phyloP scores from a whole-genome alignment of 495 filamentous ascomycete genomes.

The Penicillium malachiteum region DNA sequence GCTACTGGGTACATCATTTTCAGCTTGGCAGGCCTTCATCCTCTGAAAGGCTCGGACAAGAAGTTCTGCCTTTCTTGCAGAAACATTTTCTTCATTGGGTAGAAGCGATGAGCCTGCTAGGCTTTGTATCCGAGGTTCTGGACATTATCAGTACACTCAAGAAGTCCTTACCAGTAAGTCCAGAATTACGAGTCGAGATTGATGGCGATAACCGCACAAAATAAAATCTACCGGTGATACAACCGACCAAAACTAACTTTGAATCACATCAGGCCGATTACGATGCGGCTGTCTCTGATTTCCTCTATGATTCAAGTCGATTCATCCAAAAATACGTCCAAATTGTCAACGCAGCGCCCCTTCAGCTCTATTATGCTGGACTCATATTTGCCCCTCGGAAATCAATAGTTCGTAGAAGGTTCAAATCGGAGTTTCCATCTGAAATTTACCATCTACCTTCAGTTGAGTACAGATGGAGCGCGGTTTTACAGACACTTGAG shows the following conservation, averaged over 20 bases:
- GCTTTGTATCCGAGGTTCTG: slow-evolving; percentile 1
- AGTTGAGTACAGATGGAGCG: slow-evolving; percentile 8
- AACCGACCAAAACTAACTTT: too few relatives aligned
- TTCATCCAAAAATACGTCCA: slow-evolving; percentile 32
- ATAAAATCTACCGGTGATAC: too few relatives aligned
- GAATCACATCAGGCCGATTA: too few relatives aligned
- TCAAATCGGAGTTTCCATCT: slow-evolving; percentile 11
- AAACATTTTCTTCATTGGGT: slow-evolving; percentile 15
- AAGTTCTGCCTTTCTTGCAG: slow-evolving; percentile 1
- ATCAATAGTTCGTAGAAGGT: slow-evolving; percentile 22
- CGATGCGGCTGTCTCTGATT: slow-evolving; percentile 8
- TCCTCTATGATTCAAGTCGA: slow-evolving; percentile 30
- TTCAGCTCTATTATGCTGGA: slow-evolving; percentile 25
- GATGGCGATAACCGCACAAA: too few relatives aligned
- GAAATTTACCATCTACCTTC: slow-evolving; percentile 10
- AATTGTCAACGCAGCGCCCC: slow-evolving; percentile 29
- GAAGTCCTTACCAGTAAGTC: too few relatives aligned
- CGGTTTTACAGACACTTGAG: neutral
- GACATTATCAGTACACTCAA: neutral
- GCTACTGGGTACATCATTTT: slow-evolving; percentile 49
- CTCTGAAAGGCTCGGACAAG: too few relatives aligned
- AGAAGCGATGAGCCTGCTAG: slow-evolving; percentile 13
- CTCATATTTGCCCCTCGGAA: slow-evolving; percentile 35
- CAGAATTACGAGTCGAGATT: too few relatives aligned
- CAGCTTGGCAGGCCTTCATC: neutral